Conservation (phyloP, 371 early-diverging fungal genomes). For the Syncephalastrum sp. region DNA sequence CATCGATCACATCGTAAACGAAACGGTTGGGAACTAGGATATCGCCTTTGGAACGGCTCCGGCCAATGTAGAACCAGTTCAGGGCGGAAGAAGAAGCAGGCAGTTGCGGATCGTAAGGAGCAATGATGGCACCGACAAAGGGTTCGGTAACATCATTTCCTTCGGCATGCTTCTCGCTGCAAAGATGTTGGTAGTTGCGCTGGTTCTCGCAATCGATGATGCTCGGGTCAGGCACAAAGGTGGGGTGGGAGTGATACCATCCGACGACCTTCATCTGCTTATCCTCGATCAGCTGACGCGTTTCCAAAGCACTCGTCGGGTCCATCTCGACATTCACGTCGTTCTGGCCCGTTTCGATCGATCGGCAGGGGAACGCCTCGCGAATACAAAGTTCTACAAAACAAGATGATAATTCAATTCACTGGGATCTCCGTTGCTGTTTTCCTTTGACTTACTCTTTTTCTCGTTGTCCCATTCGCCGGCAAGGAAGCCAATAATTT, state of each 20-base stretch:
- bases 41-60: conserved; percentile 31
- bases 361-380: conserved; percentile 74
- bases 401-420: too few relatives aligned
- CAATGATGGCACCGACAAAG: conserved; percentile 90
- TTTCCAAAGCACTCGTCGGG: conserved; percentile 77
- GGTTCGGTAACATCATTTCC: conserved; percentile 48
- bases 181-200: conserved; percentile 74
- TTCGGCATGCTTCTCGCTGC: conserved; percentile 42
- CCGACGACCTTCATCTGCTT: conserved; percentile 79
- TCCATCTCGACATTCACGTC: conserved; percentile 91
- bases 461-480: conserved; percentile 68
- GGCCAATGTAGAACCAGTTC: conserved; percentile 78
- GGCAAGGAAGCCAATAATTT: conserved; percentile 86
- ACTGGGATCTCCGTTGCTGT: background rate
- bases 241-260: conserved; percentile 59
- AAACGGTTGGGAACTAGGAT: conserved; percentile 63
- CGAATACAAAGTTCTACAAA: conserved; percentile 55
- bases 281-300: conserved; percentile 69
- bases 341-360: conserved; percentile 67
- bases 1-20: conserved; percentile 58
- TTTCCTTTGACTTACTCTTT: conserved; percentile 27
- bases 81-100: conserved; percentile 75
- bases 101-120: conserved; percentile 83
- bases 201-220: conserved; percentile 75
- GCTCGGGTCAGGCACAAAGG: conserved; percentile 42